phyloP scores from a whole-genome alignment of 345 rosid genomes.

The Salix purpurea region DNA sequence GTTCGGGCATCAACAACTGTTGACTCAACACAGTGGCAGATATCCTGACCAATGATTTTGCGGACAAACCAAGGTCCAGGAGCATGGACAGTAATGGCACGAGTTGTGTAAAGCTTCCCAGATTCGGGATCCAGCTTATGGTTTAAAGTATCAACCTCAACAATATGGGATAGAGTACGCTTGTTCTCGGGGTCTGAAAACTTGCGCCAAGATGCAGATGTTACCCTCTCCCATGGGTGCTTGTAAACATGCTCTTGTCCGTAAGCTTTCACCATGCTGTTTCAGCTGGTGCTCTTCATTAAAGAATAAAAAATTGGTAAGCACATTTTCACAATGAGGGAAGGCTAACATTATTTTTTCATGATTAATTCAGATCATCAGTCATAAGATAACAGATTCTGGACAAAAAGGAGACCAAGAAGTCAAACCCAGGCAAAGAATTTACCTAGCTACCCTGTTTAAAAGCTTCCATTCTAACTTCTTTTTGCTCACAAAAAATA shows the following conservation, averaged over 20 bases:
- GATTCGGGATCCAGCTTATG: conserved; percentile 51
- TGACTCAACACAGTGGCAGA: conserved; percentile 86
- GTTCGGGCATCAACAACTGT: conserved; percentile 78
- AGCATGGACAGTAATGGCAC: conserved; percentile 77
- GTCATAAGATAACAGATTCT: neutral
- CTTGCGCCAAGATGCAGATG: conserved; percentile 98
- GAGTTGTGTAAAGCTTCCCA: conserved; percentile 84
- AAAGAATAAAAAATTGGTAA: neutral
- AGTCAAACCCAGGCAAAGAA: neutral
- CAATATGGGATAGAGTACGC: conserved; percentile 69
- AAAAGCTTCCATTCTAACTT: neutral
- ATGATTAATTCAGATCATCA: neutral
- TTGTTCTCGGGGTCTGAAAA: conserved; percentile 90
- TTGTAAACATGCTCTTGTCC: conserved; percentile 82
- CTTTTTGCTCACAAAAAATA: neutral
- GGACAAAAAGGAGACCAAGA: neutral
- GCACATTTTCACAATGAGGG: neutral
- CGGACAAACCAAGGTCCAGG: conserved; percentile 95
- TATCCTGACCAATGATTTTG: conserved; percentile 81
- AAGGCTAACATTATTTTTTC: neutral
- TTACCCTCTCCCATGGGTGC: conserved; percentile 98
- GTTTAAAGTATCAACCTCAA: conserved; percentile 82
- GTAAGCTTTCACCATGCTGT: conserved; percentile 68
- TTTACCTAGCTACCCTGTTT: neutral
- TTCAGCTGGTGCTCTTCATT: conserved; percentile 1